A percentile compares a stretch with the other conserved stretches of the same genome.
phyloP scores from a whole-genome alignment of 2,329 filamentous ascomycete genomes.

The Capronia epimyces region DNA sequence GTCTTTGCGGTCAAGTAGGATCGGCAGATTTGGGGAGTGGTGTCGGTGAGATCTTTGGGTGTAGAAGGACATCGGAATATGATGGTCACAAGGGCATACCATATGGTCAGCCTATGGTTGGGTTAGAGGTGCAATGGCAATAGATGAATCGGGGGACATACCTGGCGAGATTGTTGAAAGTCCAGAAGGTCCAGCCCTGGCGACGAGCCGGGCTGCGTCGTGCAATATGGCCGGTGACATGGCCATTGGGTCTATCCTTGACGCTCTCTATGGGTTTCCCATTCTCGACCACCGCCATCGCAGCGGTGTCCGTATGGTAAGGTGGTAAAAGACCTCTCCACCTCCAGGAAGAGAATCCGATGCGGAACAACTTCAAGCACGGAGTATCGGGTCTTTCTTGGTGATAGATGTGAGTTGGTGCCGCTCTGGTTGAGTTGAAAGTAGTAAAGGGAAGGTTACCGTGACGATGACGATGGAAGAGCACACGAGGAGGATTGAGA shows the following conservation, averaged over 20 bases:
- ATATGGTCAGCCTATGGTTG: conserved; percentile 62
- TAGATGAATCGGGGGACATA: conserved; percentile 32
- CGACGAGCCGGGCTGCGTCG: conserved; percentile 7
- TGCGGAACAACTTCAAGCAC: neutral
- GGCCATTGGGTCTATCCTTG: conserved; percentile 29
- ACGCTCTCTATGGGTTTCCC: conserved; percentile 33
- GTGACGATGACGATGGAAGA: too few species aligned
- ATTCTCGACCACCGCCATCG: conserved; percentile 38
- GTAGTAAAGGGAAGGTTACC: neutral
- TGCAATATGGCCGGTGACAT: conserved; percentile 8
- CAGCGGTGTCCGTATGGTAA: conserved; percentile 7
- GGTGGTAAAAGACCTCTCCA: neutral
- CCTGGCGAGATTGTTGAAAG: conserved; percentile 51
- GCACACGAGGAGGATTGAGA: neutral
- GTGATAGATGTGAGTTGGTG: neutral
- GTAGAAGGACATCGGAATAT: conserved; percentile 75
- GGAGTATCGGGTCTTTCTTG: neutral
- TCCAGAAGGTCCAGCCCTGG: conserved; percentile 26
- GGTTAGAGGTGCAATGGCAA: conserved; percentile 6
- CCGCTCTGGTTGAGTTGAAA: neutral
- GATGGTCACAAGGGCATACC: conserved; percentile 78
- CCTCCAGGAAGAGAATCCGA: neutral
- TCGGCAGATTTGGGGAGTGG: conserved; percentile 73
- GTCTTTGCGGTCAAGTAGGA: conserved; percentile 65
- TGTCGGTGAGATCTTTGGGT: conserved; percentile 60